Base-by-base conservation (phyloP, 164 flowering plant genomes). In the Vitis rotundifolia region DNA sequence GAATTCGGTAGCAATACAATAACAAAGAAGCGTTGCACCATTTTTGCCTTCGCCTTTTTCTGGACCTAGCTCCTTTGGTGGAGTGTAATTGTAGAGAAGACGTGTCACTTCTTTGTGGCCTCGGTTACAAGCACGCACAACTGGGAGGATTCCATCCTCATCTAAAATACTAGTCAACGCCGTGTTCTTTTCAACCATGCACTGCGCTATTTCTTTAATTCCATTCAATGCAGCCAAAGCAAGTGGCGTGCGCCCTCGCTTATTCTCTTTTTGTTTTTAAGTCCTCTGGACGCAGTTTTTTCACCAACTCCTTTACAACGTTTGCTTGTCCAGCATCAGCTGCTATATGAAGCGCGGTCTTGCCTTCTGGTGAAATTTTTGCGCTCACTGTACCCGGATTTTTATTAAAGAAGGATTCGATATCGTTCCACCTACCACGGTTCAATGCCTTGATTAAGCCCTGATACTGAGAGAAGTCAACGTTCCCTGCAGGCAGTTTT, bases 291-390 rank as follows among this genome's bases (percentile, higher is more conserved):
- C 31, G 0, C 37, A 67, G 12, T 15, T 7, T 12, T 0, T 44
- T 2, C 12, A 67, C 60, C 53, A 67, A 56, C 12, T 67, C 1
- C 44, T 67, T 22, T 1, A 48, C 62, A 19, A 67, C 11, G 1
- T 48, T 0, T 2, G 14, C n/a, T 14, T 67, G 49, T 3, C 59
- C 68, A 0, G n/a, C 2, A 8, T 0, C 0, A 3, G n/a, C 11
- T 3, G 59, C 68, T 11, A 51, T 11, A n/a, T 65, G 68, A 65
- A 65, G 68, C 14, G 68, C 49, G 0, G 51, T 64, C 37, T 14
- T 3, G 8, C 28, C 31, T 2, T 0, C 1, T 0, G 0, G 0
- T 3, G 44, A 3, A 9, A 53, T 28, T 53, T 14, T 28, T 12
- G 4, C 58, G 0, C 18, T 65, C 10, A 19, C 18, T 65, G 59